Evolutionary conservation across 495 filamentous ascomycete genomes (phyloP).

Genomic region (Usnea hakonensis): DNA sequence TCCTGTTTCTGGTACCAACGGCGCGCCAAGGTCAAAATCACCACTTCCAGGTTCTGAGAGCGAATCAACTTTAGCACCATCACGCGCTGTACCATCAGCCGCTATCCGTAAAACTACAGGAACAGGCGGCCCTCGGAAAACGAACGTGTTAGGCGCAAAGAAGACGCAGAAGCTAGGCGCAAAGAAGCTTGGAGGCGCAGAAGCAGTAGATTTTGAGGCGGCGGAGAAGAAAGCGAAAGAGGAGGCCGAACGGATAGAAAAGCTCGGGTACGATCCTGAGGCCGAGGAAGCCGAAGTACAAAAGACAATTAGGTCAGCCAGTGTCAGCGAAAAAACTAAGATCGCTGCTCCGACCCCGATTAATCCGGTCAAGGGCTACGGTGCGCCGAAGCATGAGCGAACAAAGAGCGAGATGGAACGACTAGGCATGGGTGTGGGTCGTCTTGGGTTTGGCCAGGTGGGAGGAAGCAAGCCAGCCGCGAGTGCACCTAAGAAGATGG

Average conservation of each 20-base stretch:
- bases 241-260: slow-evolving; percentile 92
- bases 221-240: slow-evolving; percentile 95
- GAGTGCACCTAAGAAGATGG: slow-evolving; percentile 62
- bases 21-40: slow-evolving; percentile 65
- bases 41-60: slow-evolving; percentile 57
- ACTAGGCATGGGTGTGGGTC: slow-evolving; percentile 80
- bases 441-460: slow-evolving; percentile 87
- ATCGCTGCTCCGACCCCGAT: slow-evolving; percentile 69
- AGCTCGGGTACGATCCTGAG: slow-evolving; percentile 95
- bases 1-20: slow-evolving; percentile 60
- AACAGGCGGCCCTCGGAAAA: slow-evolving; percentile 57
- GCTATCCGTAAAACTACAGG: slow-evolving; percentile 66
- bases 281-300: slow-evolving; percentile 62
- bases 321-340: slow-evolving; percentile 43
- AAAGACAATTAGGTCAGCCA: slow-evolving; percentile 42
- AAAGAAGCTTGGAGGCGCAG: slow-evolving; percentile 72
- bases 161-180: slow-evolving; percentile 77
- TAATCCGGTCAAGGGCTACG: slow-evolving; percentile 58
- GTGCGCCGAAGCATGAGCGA: slow-evolving; percentile 47
- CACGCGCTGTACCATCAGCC: slow-evolving; percentile 64
- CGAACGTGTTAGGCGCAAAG: slow-evolving; percentile 82
- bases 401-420: slow-evolving; percentile 75
- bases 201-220: slow-evolving; percentile 89
- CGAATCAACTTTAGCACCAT: slow-evolving; percentile 43
- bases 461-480: slow-evolving; percentile 55